Evolutionary conservation across 1,139 yeast species (phyloP).

Genomic region (Meyerozyma smithsonii): DNA sequence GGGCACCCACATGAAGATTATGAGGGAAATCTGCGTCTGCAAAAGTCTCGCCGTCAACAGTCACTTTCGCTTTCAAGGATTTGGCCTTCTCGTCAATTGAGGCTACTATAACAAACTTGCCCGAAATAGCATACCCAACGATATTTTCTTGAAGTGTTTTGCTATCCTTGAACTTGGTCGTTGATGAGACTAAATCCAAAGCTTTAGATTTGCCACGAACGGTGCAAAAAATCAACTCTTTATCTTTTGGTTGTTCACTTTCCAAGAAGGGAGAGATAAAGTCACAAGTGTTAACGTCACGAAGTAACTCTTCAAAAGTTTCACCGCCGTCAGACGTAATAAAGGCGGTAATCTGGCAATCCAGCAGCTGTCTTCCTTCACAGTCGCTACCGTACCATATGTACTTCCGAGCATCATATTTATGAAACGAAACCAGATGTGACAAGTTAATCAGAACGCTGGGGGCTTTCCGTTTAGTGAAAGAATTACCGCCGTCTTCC

Average conservation of each 20-base stretch:
- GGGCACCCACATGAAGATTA: constrained; percentile 55
- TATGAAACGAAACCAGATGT: constrained; percentile 53
- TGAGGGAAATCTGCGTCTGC: constrained; percentile 80
- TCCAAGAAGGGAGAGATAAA: constrained; percentile 56
- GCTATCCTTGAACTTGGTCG: constrained; percentile 45
- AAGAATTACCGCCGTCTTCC: constrained; percentile 61
- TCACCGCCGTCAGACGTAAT: constrained; percentile 62
- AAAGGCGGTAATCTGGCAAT: constrained; percentile 56
- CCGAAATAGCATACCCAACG: constrained; percentile 62
- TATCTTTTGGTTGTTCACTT: constrained; percentile 22
- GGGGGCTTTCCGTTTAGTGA: constrained; percentile 48
- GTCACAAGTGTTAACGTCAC: constrained; percentile 56
- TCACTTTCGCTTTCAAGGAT: constrained; percentile 62
- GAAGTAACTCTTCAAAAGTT: constrained; percentile 48
- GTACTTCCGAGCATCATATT: constrained; percentile 49
- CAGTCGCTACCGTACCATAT: constrained; percentile 71
- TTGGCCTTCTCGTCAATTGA: constrained; percentile 34
- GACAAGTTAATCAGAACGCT: constrained; percentile 32
- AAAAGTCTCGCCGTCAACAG: constrained; percentile 76
- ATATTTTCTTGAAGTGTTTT: constrained; percentile 43
- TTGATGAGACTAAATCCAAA: constrained; percentile 43
- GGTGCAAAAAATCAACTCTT: constrained; percentile 62
- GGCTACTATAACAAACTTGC: constrained; percentile 72
- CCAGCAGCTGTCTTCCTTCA: constrained; percentile 28
- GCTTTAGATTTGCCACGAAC: constrained; percentile 21